Percentiles rank a stretch among this genome's conserved stretches.
Conservation (phyloP, 2,329 filamentous ascomycete genomes). For the Rachicladosporium sp. region DNA sequence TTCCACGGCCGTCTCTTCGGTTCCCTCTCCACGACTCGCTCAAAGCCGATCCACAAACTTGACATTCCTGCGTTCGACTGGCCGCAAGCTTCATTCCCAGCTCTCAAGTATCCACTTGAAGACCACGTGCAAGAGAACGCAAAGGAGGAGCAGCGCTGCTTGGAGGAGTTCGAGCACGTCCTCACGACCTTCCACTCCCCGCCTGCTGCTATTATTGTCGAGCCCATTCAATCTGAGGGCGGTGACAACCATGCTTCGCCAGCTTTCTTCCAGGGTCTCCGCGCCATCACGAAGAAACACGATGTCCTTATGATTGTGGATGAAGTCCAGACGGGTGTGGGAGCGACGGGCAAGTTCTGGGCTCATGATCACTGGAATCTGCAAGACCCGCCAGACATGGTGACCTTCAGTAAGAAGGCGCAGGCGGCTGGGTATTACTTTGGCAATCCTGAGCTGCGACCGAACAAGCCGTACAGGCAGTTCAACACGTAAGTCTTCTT, state of each 20-base stretch:
- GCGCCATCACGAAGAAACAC: constrained; percentile 65
- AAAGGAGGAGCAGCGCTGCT: constrained; percentile 65
- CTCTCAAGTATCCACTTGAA: constrained; percentile 76
- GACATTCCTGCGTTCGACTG: constrained; percentile 93
- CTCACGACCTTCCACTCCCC: constrained; percentile 69
- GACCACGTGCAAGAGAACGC: constrained; percentile 68
- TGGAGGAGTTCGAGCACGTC: constrained; percentile 71
- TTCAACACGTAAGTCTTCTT: constrained; percentile 66
- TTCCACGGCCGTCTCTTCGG: constrained; percentile 91
- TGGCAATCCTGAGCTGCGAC: constrained; percentile 63
- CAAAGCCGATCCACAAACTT: constrained; percentile 88
- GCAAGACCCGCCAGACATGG: constrained; percentile 70
- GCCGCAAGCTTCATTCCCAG: constrained; percentile 80
- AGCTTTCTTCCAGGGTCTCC: constrained; percentile 73
- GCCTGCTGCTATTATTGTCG: constrained; percentile 69
- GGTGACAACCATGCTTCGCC: constrained; percentile 89
- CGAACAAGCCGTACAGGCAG: constrained; percentile 88
- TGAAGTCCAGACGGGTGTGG: constrained; percentile 87
- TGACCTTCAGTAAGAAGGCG: constrained; percentile 91
- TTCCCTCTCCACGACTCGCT: constrained; percentile 74
- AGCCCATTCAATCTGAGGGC: constrained; percentile 88
- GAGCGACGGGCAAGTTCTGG: constrained; percentile 91
- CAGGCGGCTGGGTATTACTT: constrained; percentile 91
- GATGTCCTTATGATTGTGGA: constrained; percentile 80
- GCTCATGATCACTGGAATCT: constrained; percentile 92